A percentile compares a stretch with the other conserved stretches of the same genome.
phyloP scores from a whole-genome alignment of 1,139 yeast species.

The Saccharomyces hybrid region DNA sequence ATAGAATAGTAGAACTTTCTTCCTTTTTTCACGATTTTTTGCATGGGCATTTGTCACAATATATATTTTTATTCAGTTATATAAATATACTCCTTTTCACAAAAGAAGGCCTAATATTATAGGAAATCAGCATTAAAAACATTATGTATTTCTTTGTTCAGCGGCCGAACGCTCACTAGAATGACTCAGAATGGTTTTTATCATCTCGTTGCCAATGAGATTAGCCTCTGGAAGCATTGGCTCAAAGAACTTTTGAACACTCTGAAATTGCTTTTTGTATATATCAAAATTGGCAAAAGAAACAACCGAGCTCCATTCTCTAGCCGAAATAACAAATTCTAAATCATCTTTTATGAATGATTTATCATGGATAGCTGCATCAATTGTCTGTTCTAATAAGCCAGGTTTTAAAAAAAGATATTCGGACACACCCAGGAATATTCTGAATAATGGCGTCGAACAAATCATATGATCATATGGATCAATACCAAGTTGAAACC shows the following conservation, averaged over 20 bases:
- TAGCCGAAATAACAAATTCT: conserved; percentile 75
- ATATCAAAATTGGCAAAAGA: conserved; percentile 66
- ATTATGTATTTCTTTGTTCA: neutral
- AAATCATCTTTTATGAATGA: conserved; percentile 78
- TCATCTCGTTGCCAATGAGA: conserved; percentile 91
- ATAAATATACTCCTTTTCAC: neutral
- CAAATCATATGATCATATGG: conserved; percentile 97
- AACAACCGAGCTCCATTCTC: conserved; percentile 80
- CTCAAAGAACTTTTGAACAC: conserved; percentile 69
- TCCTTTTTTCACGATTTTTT: neutral
- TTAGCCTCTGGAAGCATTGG: conserved; percentile 89
- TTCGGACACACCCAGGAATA: conserved; percentile 89
- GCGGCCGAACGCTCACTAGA: conserved; percentile 8
- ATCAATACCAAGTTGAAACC: conserved; percentile 75
- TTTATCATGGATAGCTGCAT: conserved; percentile 58
- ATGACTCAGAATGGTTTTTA: conserved; percentile 57
- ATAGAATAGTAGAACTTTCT: neutral
- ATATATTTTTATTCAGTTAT: neutral
- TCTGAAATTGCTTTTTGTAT: conserved; percentile 65
- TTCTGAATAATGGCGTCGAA: conserved; percentile 87
- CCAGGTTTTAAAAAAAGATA: conserved; percentile 82
- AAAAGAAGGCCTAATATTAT: neutral
- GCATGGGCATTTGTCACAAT: conserved; percentile 6
- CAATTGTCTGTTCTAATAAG: conserved; percentile 67
- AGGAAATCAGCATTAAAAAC: neutral